phyloP scores from a whole-genome alignment of 2,329 filamentous ascomycete species.

The Arthrobotrys sinensis region DNA sequence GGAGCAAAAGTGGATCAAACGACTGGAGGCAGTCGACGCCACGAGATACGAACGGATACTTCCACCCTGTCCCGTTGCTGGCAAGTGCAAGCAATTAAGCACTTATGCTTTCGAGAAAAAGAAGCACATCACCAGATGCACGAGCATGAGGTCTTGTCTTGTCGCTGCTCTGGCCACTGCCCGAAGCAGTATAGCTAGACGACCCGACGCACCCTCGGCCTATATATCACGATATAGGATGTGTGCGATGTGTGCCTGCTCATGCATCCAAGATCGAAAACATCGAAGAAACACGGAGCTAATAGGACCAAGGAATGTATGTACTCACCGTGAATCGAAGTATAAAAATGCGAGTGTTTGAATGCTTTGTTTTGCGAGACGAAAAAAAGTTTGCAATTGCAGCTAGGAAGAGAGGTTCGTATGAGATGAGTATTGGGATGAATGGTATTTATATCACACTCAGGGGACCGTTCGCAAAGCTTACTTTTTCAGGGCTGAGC shows the following conservation, averaged over 20 bases:
- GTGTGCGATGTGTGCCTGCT: slow-evolving; percentile 14
- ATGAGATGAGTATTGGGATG: background rate
- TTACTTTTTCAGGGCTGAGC: slow-evolving; percentile 45
- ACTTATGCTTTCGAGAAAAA: background rate
- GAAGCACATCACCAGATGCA: slow-evolving; percentile 19
- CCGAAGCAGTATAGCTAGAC: slow-evolving; percentile 45
- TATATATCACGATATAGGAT: slow-evolving; percentile 35
- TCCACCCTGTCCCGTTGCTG: slow-evolving; percentile 48
- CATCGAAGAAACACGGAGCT: slow-evolving; percentile 31
- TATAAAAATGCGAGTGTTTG: slow-evolving; percentile 31
- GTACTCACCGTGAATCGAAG: slow-evolving; percentile 43
- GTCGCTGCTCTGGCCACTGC: slow-evolving; percentile 20
- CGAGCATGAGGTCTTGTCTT: slow-evolving; percentile 18
- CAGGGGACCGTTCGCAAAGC: slow-evolving; percentile 26
- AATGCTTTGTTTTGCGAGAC: slow-evolving; percentile 33
- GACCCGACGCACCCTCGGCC: slow-evolving; percentile 33
- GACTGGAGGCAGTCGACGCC: slow-evolving; percentile 42
- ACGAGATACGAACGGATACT: slow-evolving; percentile 54
- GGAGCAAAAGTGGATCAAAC: slow-evolving; percentile 49
- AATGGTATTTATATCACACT: slow-evolving; percentile 44
- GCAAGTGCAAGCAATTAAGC: slow-evolving; percentile 36
- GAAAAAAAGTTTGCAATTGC: slow-evolving; percentile 19
- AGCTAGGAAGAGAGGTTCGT: background rate
- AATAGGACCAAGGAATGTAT: background rate
- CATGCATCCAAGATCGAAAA: slow-evolving; percentile 34